Evolutionary conservation across 2,329 filamentous ascomycete species (phyloP), one percentile per base, ranked within the genome.

Genomic region (Alternaria hordeiaustralica): DNA sequence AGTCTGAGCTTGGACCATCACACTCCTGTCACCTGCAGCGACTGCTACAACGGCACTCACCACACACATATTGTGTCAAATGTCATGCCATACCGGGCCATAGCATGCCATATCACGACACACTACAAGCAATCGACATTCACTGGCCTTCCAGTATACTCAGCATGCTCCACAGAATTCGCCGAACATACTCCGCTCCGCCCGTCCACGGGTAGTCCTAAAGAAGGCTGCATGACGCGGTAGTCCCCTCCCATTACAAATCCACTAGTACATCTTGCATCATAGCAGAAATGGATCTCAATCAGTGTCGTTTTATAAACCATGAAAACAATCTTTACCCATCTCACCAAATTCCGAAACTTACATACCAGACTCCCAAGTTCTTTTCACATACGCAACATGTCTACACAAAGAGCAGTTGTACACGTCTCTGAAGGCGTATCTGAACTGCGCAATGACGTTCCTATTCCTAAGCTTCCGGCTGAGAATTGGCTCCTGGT

Each of bases 401-500:
- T 79, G 75, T 70, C 75, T 15, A 78, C 75, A 10, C 75, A 75
- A 60, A 73, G 66, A 63, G 76, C 76, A 5, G 64, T 79, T n/a
- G 69, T 78, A n/a, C 68, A 74, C 61, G 74, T 68, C 21, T 66
- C 71, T 12, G 41, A 65, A 28, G 70, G 70, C 21, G 66, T 73
- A 26, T 66, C 71, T 33, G 71, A 75, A 43, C 51, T 77, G 9
- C 62, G 66, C 30, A 62, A 33, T 20, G 71, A 76, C 26, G 71
- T 77, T 1, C 72, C 76, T 25, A 59, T 73, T 12, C 77, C 76
- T 13, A 71, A 71, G 43, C 68, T 75, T 15, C 63, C 66, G 28
- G 62, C 18, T 50, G 73, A 76, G 36, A 73, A 77, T 21, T 87
- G 86, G 68, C 78, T 88, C 20, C 81, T 87, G 10, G 82, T 88